A percentile compares a stretch with the other conserved stretches of the same genome.
Evolutionary conservation across 2,329 filamentous ascomycete genomes (phyloP).

Genomic region (Hymenoscyphus linearis): DNA sequence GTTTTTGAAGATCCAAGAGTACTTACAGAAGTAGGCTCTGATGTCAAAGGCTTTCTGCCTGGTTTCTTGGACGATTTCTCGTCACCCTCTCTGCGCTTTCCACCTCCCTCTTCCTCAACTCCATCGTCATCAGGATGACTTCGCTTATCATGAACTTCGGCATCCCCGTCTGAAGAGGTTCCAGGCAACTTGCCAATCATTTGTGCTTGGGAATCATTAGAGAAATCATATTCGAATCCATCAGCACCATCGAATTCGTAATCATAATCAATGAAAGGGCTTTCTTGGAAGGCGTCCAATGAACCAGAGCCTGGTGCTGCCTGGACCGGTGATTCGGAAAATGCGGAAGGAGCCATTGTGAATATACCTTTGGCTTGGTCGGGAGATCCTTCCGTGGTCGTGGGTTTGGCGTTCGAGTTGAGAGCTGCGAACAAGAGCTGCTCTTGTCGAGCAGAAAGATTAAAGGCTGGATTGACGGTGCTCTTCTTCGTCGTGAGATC

Average conservation of each 20-base stretch:
- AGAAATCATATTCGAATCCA: slow-evolving; percentile 58
- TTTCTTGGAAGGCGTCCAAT: slow-evolving; percentile 59
- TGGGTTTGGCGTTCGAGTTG: slow-evolving; percentile 54
- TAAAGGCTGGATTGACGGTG: slow-evolving; percentile 50
- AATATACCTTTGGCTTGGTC: slow-evolving; percentile 34
- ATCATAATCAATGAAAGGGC: slow-evolving; percentile 75
- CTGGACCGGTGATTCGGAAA: slow-evolving; percentile 45
- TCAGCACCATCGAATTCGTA: slow-evolving; percentile 70
- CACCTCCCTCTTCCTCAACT: slow-evolving; percentile 60
- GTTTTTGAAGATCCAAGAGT: neutral
- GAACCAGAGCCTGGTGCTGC: slow-evolving; percentile 39
- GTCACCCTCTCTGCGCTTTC: slow-evolving; percentile 69
- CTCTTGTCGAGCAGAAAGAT: slow-evolving; percentile 72
- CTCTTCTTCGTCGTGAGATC: slow-evolving; percentile 16
- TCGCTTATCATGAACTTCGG: slow-evolving; percentile 62
- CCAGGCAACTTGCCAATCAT: slow-evolving; percentile 75
- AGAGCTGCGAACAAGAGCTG: slow-evolving; percentile 70
- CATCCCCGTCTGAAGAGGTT: slow-evolving; percentile 34
- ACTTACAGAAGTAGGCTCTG: slow-evolving; percentile 91
- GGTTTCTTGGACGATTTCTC: slow-evolving; percentile 93
- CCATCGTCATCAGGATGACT: slow-evolving; percentile 66
- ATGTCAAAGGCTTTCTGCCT: slow-evolving; percentile 89
- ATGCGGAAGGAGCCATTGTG: slow-evolving; percentile 43
- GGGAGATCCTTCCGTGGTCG: slow-evolving; percentile 19
- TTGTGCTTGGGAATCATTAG: slow-evolving; percentile 50